Evolutionary conservation across 345 rosid species (phyloP).

Genomic region (Salix caprea): DNA sequence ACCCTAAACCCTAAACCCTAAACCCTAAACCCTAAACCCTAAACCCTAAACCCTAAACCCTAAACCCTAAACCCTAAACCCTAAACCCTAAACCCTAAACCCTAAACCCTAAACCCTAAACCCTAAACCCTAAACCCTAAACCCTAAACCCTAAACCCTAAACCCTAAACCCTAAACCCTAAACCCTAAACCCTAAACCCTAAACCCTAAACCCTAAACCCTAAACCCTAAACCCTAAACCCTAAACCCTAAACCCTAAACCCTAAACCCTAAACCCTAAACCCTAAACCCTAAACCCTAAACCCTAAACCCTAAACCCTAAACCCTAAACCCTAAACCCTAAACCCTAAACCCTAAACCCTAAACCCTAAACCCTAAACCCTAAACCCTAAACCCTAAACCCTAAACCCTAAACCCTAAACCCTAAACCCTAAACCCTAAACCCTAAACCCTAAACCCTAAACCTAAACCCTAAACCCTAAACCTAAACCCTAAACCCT

Average conservation of each 20-base stretch:
- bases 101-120: constrained; percentile 13
- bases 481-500: constrained; percentile 15
- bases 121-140: constrained; percentile 10
- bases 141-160: constrained; percentile 5
- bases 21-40: constrained; percentile 1
- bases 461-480: constrained; percentile 18
- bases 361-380: constrained; percentile 17
- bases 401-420: constrained; percentile 22
- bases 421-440: constrained; percentile 16
- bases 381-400: constrained; percentile 20
- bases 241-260: constrained; percentile 23
- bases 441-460: constrained; percentile 16
- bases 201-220: constrained; percentile 23
- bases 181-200: constrained; percentile 21
- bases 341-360: constrained; percentile 21
- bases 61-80: constrained; percentile 14
- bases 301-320: constrained; percentile 20
- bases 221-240: constrained; percentile 25
- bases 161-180: constrained; percentile 15
- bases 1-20: constrained; percentile 2
- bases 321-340: constrained; percentile 19
- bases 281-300: constrained; percentile 20
- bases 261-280: constrained; percentile 22
- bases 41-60: constrained; percentile 7
- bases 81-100: constrained; percentile 14